Evolutionary conservation across 2,329 filamentous ascomycete genomes (phyloP).

Genomic region (Botrytis squamosa): DNA sequence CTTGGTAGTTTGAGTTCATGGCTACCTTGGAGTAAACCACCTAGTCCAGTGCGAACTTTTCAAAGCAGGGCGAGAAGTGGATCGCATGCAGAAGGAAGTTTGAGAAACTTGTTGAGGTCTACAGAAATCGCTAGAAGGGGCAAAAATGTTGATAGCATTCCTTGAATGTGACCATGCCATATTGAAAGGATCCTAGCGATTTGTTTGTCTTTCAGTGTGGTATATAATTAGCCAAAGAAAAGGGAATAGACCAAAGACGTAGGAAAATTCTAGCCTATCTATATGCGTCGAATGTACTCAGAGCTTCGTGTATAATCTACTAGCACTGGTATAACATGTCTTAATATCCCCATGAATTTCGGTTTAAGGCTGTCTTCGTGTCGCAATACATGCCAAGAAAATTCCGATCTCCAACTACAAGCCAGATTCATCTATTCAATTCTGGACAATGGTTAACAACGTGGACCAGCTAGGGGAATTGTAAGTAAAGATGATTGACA

Average conservation of each 20-base stretch:
- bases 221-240: background rate
- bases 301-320: background rate
- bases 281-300: background rate
- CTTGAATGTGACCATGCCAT: background rate
- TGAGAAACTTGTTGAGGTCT: slow-evolving; percentile 52
- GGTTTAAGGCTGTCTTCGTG: background rate
- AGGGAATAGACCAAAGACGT: background rate
- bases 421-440: background rate
- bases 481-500: background rate
- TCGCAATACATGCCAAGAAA: background rate
- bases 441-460: background rate
- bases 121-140: slow-evolving; percentile 39
- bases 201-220: background rate
- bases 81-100: slow-evolving; percentile 55
- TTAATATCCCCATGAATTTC: background rate
- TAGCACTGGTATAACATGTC: background rate
- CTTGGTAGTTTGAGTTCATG: slow-evolving; percentile 36
- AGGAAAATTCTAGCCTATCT: background rate
- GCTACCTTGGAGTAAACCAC: slow-evolving; percentile 36
- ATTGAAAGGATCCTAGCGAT: background rate
- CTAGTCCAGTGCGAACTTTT: slow-evolving; percentile 24
- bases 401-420: background rate
- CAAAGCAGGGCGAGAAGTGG: slow-evolving; percentile 35
- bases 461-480: background rate
- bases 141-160: slow-evolving; percentile 33